These are phyloP conservation scores for Dryas alaskensis DNA, from an alignment of 306 rosid species.

Conservation along the genomic window DNA sequence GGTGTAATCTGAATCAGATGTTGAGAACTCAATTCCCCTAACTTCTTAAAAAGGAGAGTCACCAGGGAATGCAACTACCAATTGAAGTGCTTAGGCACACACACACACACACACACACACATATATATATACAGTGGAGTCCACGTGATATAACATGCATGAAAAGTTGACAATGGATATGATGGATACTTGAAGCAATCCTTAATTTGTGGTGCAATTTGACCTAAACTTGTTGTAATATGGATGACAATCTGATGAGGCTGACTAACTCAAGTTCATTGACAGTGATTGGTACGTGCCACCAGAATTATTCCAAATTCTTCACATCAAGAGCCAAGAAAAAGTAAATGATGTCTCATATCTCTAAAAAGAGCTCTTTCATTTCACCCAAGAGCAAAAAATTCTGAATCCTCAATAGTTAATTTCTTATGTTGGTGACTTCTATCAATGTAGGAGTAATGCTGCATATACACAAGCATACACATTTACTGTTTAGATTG, in stretches of 20 bases:
- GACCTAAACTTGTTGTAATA: slow-evolving; percentile 5
- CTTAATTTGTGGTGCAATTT: not conserved
- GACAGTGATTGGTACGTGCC: not conserved
- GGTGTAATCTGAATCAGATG: not conserved
- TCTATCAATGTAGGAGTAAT: too few species aligned
- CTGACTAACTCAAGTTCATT: slow-evolving; percentile 12
- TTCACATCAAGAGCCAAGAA: not conserved
- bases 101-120: too few species aligned
- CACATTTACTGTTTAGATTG: too few species aligned
- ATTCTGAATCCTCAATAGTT: too few species aligned
- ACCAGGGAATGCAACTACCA: not conserved
- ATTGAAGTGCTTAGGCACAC: too few species aligned
- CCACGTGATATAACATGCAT: not conserved
- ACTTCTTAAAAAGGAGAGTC: slow-evolving; percentile 10
- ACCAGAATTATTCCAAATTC: not conserved
- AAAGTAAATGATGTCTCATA: not conserved
- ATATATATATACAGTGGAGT: not conserved
- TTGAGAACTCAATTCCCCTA: not conserved
- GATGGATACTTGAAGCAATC: not conserved
- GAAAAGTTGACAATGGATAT: not conserved
- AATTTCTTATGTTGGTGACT: too few species aligned
- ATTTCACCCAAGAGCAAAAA: too few species aligned
- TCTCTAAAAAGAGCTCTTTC: too few species aligned
- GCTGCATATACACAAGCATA: too few species aligned
- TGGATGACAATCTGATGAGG: slow-evolving; percentile 22